These are phyloP conservation scores for Erysimum cheiranthoides DNA, from an alignment of 345 rosid species.

Conservation along the genomic window DNA sequence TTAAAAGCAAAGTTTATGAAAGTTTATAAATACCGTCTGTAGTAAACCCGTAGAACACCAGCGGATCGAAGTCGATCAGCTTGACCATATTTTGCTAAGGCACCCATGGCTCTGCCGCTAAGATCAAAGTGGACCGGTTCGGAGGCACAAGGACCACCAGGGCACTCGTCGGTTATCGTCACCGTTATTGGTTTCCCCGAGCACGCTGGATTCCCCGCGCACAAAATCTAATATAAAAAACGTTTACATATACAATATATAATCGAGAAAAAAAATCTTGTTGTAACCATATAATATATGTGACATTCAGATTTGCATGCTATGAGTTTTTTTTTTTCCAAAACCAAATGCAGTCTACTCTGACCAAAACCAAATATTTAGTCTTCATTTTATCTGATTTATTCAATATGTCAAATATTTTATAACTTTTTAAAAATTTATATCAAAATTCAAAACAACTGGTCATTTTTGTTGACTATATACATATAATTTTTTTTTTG, in stretches of 20 bases:
- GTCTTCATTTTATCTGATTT: neutral
- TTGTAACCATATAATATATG: neutral
- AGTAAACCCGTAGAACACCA: constrained; percentile 58
- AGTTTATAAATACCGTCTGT: constrained; percentile 52
- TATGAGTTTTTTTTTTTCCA: neutral
- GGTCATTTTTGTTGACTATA: no score
- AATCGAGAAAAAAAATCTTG: neutral
- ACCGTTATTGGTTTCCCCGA: constrained; percentile 65
- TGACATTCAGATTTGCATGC: neutral
- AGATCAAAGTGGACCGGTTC: constrained; percentile 68
- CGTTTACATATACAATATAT: constrained; percentile 6
- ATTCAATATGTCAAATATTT: neutral
- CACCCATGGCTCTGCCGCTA: constrained; percentile 77
- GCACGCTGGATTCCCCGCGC: constrained; percentile 62
- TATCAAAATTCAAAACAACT: no score
- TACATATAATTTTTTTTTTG: no score
- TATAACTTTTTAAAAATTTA: neutral
- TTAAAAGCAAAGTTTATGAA: neutral
- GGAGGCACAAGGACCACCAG: constrained; percentile 58
- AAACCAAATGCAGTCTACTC: neutral
- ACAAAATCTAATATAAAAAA: constrained; percentile 54
- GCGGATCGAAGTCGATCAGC: constrained; percentile 59
- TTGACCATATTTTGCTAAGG: constrained; percentile 68
- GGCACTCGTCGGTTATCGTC: constrained; percentile 73
- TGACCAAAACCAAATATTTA: neutral